Evolutionary conservation across 2,329 filamentous ascomycete species (phyloP).

Genomic region (Aspergillus sp.): DNA sequence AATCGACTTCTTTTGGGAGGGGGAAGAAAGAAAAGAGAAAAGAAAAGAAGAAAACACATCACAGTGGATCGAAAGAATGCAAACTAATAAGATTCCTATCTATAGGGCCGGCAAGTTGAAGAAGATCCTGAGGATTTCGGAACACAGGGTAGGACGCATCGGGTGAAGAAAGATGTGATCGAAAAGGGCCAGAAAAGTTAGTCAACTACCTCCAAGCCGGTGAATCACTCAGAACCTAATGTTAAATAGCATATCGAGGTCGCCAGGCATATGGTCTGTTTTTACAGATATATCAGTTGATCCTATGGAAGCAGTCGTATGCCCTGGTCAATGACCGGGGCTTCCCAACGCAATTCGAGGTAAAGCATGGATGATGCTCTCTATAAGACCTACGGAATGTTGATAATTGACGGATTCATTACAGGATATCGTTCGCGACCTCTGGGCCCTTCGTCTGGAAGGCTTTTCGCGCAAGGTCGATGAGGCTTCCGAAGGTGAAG

Average conservation of each 20-base stretch:
- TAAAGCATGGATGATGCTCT: conserved; percentile 14
- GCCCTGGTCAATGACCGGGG: conserved; percentile 62
- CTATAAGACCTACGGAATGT: too few species aligned
- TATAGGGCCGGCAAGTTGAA: conserved; percentile 38
- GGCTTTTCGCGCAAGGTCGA: conserved; percentile 43
- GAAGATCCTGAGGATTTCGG: conserved; percentile 63
- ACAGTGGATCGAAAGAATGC: neutral
- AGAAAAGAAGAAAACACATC: too few species aligned
- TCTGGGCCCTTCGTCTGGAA: conserved; percentile 71
- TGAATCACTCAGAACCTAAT: conserved; percentile 36
- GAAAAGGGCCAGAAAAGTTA: conserved; percentile 46
- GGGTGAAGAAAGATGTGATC: conserved; percentile 47
- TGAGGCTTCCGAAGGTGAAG: conserved; percentile 24
- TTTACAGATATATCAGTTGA: conserved; percentile 73
- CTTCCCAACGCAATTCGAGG: conserved; percentile 66
- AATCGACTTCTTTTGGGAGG: neutral
- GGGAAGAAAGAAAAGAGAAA: too few species aligned
- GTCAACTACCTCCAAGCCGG: conserved; percentile 7
- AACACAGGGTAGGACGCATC: conserved; percentile 49
- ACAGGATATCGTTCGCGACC: conserved; percentile 61
- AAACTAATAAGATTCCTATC: neutral
- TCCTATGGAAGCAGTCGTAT: conserved; percentile 71
- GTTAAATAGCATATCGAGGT: conserved; percentile 47
- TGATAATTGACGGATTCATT: too few species aligned
- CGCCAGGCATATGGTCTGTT: conserved; percentile 67